Evolutionary conservation across 305 asterid species (phyloP).

Genomic region (Solanum chacoense): DNA sequence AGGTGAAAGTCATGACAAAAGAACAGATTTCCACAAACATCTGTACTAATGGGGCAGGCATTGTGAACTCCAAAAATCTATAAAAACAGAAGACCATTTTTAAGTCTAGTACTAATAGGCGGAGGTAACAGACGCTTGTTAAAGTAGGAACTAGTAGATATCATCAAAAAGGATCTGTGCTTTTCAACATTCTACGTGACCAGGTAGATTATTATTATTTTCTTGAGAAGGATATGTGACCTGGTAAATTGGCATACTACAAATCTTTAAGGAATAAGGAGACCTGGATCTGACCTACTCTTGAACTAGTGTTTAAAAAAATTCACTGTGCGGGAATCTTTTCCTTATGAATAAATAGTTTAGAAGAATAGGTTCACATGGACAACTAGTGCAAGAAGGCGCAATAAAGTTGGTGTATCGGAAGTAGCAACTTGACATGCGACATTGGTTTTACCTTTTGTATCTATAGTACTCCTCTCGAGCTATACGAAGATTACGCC

Average conservation of each 20-base stretch:
- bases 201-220: background rate
- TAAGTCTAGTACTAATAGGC: background rate
- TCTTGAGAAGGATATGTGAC: background rate
- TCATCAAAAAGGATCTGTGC: background rate
- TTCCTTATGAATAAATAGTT: background rate
- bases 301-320: background rate
- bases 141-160: background rate
- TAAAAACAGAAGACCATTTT: background rate
- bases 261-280: background rate
- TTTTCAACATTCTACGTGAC: background rate
- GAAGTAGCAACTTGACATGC: background rate
- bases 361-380: background rate
- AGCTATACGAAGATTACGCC: constrained; percentile 89
- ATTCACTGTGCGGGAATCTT: background rate
- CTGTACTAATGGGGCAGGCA: background rate
- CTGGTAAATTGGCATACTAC: background rate
- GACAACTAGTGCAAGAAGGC: background rate
- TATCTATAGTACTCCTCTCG: constrained; percentile 92
- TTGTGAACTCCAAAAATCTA: background rate
- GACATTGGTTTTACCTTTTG: constrained; percentile 50
- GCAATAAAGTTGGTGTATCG: background rate
- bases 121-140: background rate
- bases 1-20: background rate
- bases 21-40: background rate
- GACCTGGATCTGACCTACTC: background rate